Evolutionary conservation across 768 basidiomycete species (phyloP).

Genomic region (Coprinellus micaceus): DNA sequence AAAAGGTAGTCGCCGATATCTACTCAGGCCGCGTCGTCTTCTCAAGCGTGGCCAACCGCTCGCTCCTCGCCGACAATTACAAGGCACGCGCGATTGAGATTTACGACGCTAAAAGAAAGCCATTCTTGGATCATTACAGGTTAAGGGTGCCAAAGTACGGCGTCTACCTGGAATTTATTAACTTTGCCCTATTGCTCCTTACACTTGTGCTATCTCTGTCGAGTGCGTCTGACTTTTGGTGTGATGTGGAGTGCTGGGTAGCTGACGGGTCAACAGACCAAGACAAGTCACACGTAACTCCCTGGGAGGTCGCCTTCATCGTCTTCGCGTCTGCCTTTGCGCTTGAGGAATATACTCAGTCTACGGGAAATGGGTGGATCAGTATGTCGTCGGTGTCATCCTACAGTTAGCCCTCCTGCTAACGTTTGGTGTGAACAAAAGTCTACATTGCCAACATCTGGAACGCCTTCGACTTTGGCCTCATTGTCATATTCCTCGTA

Average conservation of each 20-base stretch:
- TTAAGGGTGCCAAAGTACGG: slow-evolving; percentile 82
- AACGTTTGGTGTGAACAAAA: slow-evolving; percentile 15
- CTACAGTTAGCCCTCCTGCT: too few species aligned
- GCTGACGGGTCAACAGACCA: too few species aligned
- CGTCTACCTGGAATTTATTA: slow-evolving; percentile 73
- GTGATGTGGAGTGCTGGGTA: too few species aligned
- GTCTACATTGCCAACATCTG: slow-evolving; percentile 91
- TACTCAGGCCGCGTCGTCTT: slow-evolving; percentile 78
- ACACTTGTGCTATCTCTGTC: slow-evolving; percentile 73
- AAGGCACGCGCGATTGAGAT: slow-evolving; percentile 71
- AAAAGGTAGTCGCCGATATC: slow-evolving; percentile 84
- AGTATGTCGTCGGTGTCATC: slow-evolving; percentile 45
- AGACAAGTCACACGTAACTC: slow-evolving; percentile 45
- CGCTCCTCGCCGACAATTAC: slow-evolving; percentile 89
- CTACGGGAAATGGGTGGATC: slow-evolving; percentile 84
- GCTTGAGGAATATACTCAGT: slow-evolving; percentile 83
- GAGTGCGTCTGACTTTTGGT: slow-evolving; percentile 43
- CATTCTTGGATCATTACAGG: slow-evolving; percentile 83
- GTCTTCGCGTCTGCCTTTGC: slow-evolving; percentile 75
- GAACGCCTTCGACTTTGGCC: slow-evolving; percentile 85
- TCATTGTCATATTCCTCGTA: slow-evolving; percentile 62
- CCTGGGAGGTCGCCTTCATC: slow-evolving; percentile 72
- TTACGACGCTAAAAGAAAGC: slow-evolving; percentile 62
- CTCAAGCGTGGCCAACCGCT: slow-evolving; percentile 55
- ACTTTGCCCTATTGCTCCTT: slow-evolving; percentile 63